Percentiles rank a stretch among this genome's conserved stretches.
These are phyloP conservation scores for Linnemannia schmuckeri DNA, from an alignment of 192 early-diverging fungal genomes.

Conservation along the genomic window DNA sequence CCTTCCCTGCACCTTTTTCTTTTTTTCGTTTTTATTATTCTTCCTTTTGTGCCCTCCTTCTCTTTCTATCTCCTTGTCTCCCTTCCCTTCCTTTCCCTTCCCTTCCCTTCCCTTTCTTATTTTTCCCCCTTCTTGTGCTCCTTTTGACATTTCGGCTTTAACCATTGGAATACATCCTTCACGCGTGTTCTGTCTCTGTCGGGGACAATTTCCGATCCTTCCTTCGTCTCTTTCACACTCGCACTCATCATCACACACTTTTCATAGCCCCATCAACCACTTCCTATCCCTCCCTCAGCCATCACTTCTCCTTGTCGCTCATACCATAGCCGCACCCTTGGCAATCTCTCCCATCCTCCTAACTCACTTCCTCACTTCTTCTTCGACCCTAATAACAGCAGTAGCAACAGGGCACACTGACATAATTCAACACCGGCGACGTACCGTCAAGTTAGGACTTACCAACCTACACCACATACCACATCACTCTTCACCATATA, in stretches of 20 bases:
- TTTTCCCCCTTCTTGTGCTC: background rate
- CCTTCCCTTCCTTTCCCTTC: background rate
- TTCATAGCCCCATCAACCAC: background rate
- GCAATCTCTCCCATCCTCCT: background rate
- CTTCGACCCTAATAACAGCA: background rate
- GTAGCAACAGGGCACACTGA: background rate
- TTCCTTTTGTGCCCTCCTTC: background rate
- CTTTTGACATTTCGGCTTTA: background rate
- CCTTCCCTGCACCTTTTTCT: background rate
- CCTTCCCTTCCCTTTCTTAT: background rate
- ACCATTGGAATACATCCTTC: background rate
- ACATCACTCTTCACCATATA: background rate
- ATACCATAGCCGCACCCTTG: background rate
- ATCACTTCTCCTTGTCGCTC: background rate
- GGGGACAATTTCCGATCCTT: background rate
- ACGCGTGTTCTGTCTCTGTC: background rate
- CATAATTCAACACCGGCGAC: background rate
- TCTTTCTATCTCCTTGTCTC: background rate
- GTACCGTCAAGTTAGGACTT: background rate
- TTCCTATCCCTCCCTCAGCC: background rate
- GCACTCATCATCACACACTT: background rate
- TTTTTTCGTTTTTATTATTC: background rate
- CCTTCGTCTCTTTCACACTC: background rate
- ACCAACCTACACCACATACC: background rate
- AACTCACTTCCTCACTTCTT: background rate